phyloP scores from a whole-genome alignment of 192 early-diverging fungal genomes.

The Linnemannia exigua region DNA sequence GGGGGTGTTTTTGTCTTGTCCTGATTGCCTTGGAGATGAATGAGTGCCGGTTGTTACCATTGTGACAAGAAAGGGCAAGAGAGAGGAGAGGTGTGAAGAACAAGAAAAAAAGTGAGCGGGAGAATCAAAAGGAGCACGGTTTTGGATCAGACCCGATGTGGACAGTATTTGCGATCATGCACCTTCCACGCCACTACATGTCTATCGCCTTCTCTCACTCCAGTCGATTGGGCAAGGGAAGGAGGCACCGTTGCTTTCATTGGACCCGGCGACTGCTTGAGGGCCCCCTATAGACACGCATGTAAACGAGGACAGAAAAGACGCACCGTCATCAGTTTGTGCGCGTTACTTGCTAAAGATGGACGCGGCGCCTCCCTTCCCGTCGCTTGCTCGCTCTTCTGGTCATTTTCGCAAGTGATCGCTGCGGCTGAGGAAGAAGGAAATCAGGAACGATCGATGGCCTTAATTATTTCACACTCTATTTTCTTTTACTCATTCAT shows the following conservation, averaged over 20 bases:
- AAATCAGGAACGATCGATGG: neutral
- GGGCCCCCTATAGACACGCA: no score
- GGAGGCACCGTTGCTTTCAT: no score
- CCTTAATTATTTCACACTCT: neutral
- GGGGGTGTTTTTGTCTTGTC: neutral
- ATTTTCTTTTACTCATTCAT: neutral
- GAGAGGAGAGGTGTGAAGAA: slow-evolving; percentile 2
- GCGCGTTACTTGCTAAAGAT: no score
- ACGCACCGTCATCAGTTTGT: no score
- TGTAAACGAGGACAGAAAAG: no score
- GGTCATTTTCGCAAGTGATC: slow-evolving; percentile 17
- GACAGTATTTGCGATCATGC: no score
- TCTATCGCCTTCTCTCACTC: no score
- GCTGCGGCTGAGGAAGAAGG: neutral
- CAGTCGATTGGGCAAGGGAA: neutral
- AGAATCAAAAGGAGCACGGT: no score
- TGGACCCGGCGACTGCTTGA: no score
- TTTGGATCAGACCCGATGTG: no score
- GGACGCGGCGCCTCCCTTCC: neutral
- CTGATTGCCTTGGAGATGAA: neutral
- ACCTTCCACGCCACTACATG: no score
- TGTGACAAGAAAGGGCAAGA: neutral
- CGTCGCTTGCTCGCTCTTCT: no score
- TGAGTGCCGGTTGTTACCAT: slow-evolving; percentile 8
- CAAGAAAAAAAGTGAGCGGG: neutral